A percentile compares a stretch with the other conserved stretches of the same genome.
phyloP scores from a whole-genome alignment of 129 eudicot species.

The Lactuca sativa region DNA sequence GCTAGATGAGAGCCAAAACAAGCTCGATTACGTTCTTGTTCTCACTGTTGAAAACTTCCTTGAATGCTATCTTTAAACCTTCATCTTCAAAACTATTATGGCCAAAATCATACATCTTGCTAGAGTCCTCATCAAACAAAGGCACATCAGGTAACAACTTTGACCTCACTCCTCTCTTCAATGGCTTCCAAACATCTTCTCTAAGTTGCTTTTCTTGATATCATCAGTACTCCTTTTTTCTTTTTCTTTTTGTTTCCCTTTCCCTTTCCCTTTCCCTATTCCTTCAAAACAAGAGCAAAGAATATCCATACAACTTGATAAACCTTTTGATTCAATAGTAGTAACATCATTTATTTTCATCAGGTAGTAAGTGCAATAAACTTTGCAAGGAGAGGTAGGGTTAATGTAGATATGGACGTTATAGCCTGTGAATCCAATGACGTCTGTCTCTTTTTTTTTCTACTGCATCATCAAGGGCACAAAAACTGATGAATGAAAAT shows the following conservation, averaged over 20 bases:
- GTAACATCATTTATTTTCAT: constrained; percentile 22
- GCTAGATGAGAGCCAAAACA: constrained; percentile 61
- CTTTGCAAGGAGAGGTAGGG: constrained; percentile 94
- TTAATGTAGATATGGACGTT: constrained; percentile 77
- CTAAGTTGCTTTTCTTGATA: no score
- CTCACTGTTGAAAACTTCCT: constrained; percentile 63
- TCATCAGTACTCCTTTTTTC: no score
- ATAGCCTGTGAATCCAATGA: constrained; percentile 81
- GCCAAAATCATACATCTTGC: constrained; percentile 63
- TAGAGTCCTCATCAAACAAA: constrained; percentile 46
- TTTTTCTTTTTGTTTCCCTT: no score
- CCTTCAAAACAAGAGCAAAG: no score
- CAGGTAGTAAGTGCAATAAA: constrained; percentile 81
- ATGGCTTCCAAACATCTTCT: no score
- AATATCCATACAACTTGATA: not conserved
- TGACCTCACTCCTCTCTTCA: no score
- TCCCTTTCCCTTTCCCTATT: no score
- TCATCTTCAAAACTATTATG: constrained; percentile 57
- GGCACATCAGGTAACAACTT: no score
- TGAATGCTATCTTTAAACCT: constrained; percentile 57
- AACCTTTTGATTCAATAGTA: not conserved
- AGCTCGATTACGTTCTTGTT: constrained; percentile 62
- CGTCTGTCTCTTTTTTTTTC: constrained; percentile 80
- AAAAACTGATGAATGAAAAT: constrained; percentile 28
- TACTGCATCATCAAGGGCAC: constrained; percentile 78